Evolutionary conservation across 2,329 filamentous ascomycete genomes (phyloP), one percentile per base, ranked within the genome.

Genomic region (Helminthosporium solani): DNA sequence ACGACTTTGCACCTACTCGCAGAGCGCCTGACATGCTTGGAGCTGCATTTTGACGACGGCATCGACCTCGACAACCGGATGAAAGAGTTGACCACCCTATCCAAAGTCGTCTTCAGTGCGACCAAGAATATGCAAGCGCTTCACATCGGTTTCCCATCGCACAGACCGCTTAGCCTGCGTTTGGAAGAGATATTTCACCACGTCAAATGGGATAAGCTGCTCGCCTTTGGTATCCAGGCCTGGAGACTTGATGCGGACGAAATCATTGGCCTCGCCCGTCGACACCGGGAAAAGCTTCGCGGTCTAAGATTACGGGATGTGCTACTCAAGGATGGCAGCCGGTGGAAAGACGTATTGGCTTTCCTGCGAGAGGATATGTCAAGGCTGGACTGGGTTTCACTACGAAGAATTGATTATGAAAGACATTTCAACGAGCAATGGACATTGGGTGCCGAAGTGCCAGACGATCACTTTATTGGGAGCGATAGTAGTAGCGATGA

Each of bases 121-220:
- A 81, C 84, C 3, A 76, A 74, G 42, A 82, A 83, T 47, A 78
- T 87, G 57, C 76, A 80, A 47, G 78, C 81, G 16, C 71, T 87
- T 15, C 83, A 87, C 56, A 74, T 87, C 27, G 83, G 84, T 3
- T 87, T 86, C 53, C 80, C 81, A 0, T 76, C 78, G 6, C 74
- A 79, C 45, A 63, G 73, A 15, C 82, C 82, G 0, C 67, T 86
- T 2, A 77, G 75, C 18, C 63, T 86, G 16, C 73, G 74, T 4
- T 73, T 87, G 2, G 80, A 84, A 48, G 74, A 78, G 5, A 73
- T 87, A 19, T 86, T 87, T 59, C 82, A 86, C 57, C 70, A 79
- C 46, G 75, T 84, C 7, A 74, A 75, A 34, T 86, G 82, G 81
- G 75, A 79, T 12, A 79, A 78, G 27, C 70, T 87, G 4, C 75